Conservation (phyloP, 2,329 filamentous ascomycete species). For the Calonectria ilicicola region DNA sequence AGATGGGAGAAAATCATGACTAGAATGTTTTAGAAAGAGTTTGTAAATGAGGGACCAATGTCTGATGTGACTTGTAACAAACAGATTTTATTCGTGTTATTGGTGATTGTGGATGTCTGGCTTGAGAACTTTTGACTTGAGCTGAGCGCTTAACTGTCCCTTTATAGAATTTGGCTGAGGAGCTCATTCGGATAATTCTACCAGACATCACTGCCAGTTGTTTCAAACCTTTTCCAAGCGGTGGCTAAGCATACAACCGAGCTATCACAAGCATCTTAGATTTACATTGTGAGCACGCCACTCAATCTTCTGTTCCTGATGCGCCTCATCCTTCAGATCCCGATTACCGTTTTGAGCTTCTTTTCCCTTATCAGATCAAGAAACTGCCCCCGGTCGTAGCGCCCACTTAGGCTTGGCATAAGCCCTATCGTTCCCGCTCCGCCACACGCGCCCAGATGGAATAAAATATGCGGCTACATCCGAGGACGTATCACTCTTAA, state of each 20-base stretch:
- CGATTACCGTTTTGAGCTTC: neutral
- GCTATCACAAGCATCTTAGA: neutral
- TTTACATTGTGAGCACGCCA: neutral
- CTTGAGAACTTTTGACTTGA: neutral
- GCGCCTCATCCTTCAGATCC: neutral
- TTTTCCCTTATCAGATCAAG: neutral
- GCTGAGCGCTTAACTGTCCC: no score
- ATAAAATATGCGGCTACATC: neutral
- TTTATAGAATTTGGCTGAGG: neutral
- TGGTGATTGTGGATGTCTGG: neutral
- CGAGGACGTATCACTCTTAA: no score
- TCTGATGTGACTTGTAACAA: neutral
- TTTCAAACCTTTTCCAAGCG: neutral
- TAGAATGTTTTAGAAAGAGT: neutral
- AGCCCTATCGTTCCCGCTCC: neutral
- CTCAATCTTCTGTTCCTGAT: neutral
- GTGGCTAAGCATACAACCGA: no score
- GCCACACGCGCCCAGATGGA: neutral
- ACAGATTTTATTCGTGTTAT: neutral
- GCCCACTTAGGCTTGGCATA: neutral
- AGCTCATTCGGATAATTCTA: neutral
- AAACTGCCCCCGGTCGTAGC: neutral
- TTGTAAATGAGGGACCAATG: neutral
- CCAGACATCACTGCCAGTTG: no score
- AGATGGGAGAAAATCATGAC: neutral